Evolutionary conservation across 73 alveolate species (phyloP).

Genomic region (Breviolum minutum): DNA sequence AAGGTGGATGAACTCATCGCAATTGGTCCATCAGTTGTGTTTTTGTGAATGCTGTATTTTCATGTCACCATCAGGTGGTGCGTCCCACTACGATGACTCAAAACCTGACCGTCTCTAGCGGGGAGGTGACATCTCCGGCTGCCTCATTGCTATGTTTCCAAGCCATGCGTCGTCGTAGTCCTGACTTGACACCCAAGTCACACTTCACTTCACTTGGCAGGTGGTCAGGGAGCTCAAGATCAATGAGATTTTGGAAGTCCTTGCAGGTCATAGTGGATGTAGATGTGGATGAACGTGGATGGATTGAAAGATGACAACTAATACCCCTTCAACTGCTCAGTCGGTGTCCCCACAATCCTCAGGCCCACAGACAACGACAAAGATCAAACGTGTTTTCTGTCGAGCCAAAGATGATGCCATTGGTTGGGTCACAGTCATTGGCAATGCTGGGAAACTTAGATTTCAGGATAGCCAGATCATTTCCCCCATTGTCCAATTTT

Average conservation of each 20-base stretch:
- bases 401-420: conserved; percentile 27
- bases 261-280: conserved; percentile 5
- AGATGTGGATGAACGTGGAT: background rate
- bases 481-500: background rate
- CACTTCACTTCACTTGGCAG: background rate
- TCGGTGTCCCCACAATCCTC: background rate
- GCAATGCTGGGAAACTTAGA: conserved; percentile 28
- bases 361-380: conserved; percentile 16
- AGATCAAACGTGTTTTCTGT: conserved; percentile 34
- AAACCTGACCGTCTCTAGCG: background rate
- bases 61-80: conserved; percentile 17
- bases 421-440: conserved; percentile 69
- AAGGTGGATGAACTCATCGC: background rate
- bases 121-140: conserved; percentile 28
- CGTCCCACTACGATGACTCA: conserved; percentile 68
- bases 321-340: background rate
- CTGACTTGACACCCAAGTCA: background rate
- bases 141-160: background rate
- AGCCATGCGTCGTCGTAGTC: background rate
- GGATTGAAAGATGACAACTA: background rate
- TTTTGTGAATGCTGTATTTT: background rate
- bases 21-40: background rate
- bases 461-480: background rate
- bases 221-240: conserved; percentile 33
- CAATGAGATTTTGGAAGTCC: conserved; percentile 72